A percentile compares a stretch with the other conserved stretches of the same genome.
Evolutionary conservation across 495 filamentous ascomycete genomes (phyloP).

Genomic region (Schizothecium vesticola): DNA sequence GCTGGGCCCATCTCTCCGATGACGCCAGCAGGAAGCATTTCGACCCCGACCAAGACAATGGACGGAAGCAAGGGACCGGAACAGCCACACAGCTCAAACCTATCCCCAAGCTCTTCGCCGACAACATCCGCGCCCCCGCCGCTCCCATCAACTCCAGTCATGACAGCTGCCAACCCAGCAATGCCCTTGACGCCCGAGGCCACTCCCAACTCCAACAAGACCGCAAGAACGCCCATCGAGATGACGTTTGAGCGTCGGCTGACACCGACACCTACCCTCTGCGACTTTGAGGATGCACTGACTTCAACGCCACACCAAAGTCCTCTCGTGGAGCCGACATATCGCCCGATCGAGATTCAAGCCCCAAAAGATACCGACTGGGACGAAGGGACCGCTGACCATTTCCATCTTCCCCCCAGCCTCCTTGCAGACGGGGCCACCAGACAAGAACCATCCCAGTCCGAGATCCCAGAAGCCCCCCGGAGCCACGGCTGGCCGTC

Average conservation of each 20-base stretch:
- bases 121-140: not conserved
- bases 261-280: not conserved
- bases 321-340: constrained; percentile 1
- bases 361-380: not conserved
- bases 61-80: no score
- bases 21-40: not conserved
- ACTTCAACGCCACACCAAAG: not conserved
- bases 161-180: not conserved
- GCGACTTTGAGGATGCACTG: not conserved
- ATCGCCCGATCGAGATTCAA: not conserved
- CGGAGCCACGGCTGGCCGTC: not conserved
- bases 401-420: constrained; percentile 5
- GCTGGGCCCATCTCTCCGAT: not conserved
- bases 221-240: not conserved
- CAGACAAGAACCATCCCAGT: not conserved
- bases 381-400: not conserved
- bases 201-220: constrained; percentile 4
- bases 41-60: not conserved
- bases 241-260: constrained; percentile 2
- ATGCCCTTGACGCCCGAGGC: constrained; percentile 11
- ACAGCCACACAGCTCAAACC: not conserved
- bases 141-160: not conserved
- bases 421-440: not conserved
- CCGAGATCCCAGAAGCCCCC: not conserved
- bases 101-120: not conserved